These are phyloP conservation scores for Polychytrium aggregatum DNA, from an alignment of 192 early-diverging fungal species.

Conservation along the genomic window DNA sequence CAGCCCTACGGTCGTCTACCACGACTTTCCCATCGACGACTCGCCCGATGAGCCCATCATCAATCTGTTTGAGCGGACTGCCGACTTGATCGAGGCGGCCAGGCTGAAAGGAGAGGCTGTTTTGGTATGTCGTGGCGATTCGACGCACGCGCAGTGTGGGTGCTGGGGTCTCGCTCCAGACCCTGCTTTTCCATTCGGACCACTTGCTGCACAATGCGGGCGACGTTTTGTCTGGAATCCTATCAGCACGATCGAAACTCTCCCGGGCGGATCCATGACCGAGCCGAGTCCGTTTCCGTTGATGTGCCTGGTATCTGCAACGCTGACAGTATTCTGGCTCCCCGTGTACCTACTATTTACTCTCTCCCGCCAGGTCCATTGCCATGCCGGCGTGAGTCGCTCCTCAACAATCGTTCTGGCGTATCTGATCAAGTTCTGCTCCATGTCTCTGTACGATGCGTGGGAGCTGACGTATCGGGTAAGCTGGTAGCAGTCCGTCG, in stretches of 20 bases:
- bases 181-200: too few species aligned
- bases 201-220: background rate
- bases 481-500: too few species aligned
- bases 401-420: conserved; percentile 47
- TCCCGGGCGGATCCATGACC: too few species aligned
- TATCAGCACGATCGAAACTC: too few species aligned
- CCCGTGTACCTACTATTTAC: background rate
- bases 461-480: conserved; percentile 23
- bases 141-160: background rate
- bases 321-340: too few species aligned
- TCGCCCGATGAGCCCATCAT: conserved; percentile 21
- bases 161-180: background rate
- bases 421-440: conserved; percentile 34
- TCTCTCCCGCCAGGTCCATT: conserved; percentile 22
- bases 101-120: conserved; percentile 15
- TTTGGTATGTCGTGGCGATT: conserved; percentile 4
- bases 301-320: too few species aligned
- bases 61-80: conserved; percentile 24
- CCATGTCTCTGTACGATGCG: conserved; percentile 30
- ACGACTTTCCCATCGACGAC: conserved; percentile 34
- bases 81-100: conserved; percentile 17
- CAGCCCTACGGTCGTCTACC: conserved; percentile 18
- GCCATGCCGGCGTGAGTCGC: conserved; percentile 52
- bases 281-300: background rate
- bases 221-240: background rate